Percentiles rank a stretch among this genome's conserved stretches.
Conservation (phyloP, 768 basidiomycete species). For the Kwoniella dendrophila region DNA sequence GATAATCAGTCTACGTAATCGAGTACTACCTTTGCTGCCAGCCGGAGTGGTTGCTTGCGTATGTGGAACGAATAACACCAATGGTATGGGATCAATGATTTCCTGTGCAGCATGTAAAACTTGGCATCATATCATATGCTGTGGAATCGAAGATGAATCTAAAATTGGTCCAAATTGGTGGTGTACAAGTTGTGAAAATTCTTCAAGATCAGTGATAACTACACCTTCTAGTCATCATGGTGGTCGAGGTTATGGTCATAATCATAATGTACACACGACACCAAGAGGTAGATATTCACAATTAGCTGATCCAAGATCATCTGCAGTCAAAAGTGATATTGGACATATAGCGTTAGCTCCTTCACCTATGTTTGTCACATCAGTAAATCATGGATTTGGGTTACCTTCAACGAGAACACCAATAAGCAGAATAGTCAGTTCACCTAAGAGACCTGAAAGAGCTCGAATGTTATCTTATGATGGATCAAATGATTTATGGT, state of each 20-base stretch:
- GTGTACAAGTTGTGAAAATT: slow-evolving; percentile 33
- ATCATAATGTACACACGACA: no score
- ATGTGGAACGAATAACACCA: slow-evolving; percentile 31
- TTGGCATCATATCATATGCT: slow-evolving; percentile 48
- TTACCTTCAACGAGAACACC: slow-evolving; percentile 26
- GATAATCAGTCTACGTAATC: slow-evolving; percentile 33
- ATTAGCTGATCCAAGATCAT: slow-evolving; percentile 39
- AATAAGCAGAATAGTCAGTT: slow-evolving; percentile 19
- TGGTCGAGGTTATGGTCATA: no score
- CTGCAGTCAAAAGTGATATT: slow-evolving; percentile 40
- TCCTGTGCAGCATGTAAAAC: slow-evolving; percentile 42
- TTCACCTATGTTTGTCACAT: slow-evolving; percentile 41
- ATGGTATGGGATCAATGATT: slow-evolving; percentile 38
- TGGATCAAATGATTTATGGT: slow-evolving; percentile 41
- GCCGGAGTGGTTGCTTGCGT: slow-evolving; percentile 37
- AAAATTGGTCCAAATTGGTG: slow-evolving; percentile 39
- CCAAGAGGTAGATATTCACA: slow-evolving; percentile 32
- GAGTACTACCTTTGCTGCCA: slow-evolving; percentile 26
- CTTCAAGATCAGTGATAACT: slow-evolving; percentile 19
- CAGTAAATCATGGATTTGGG: neutral
- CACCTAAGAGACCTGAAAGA: slow-evolving; percentile 37
- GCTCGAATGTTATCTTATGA: slow-evolving; percentile 48
- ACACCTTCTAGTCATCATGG: slow-evolving; percentile 20
- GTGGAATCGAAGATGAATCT: slow-evolving; percentile 40
- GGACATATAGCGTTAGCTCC: slow-evolving; percentile 46